Evolutionary conservation across 176 grass and related monocot genomes (phyloP).

Genomic region (Aegilops bicornis): DNA sequence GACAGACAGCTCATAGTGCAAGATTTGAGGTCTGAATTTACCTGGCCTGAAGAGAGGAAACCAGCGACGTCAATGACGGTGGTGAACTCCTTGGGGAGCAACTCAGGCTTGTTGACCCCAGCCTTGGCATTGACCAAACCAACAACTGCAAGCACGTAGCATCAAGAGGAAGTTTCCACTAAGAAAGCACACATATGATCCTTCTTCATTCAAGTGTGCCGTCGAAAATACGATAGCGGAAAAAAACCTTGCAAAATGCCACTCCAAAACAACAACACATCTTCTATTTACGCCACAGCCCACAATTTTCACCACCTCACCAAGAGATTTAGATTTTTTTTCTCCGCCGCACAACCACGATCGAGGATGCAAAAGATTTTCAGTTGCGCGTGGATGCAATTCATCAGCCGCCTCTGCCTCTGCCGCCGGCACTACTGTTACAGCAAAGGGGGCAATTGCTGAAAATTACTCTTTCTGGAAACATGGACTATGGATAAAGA

Average conservation of each 20-base stretch:
- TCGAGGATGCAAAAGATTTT: neutral
- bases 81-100: slow-evolving; percentile 89
- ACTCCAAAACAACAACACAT: neutral
- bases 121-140: slow-evolving; percentile 59
- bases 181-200: neutral
- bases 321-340: neutral
- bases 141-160: slow-evolving; percentile 44
- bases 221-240: neutral
- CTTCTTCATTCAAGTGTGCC: neutral
- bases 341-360: neutral
- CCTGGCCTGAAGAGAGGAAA: slow-evolving; percentile 94
- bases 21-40: neutral
- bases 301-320: neutral
- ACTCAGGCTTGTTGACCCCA: slow-evolving; percentile 88
- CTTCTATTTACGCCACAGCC: neutral
- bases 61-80: slow-evolving; percentile 93
- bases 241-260: neutral
- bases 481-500: too few species aligned
- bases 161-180: neutral
- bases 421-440: too few species aligned
- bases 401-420: too few species aligned
- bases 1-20: neutral
- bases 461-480: too few species aligned
- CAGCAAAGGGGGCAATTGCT: too few species aligned
- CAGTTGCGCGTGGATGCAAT: too few species aligned